A percentile compares a stretch with the other conserved stretches of the same genome.
These are phyloP conservation scores for Hemerocallis citrina DNA, from an alignment of 106 monocot species.

Conservation along the genomic window DNA sequence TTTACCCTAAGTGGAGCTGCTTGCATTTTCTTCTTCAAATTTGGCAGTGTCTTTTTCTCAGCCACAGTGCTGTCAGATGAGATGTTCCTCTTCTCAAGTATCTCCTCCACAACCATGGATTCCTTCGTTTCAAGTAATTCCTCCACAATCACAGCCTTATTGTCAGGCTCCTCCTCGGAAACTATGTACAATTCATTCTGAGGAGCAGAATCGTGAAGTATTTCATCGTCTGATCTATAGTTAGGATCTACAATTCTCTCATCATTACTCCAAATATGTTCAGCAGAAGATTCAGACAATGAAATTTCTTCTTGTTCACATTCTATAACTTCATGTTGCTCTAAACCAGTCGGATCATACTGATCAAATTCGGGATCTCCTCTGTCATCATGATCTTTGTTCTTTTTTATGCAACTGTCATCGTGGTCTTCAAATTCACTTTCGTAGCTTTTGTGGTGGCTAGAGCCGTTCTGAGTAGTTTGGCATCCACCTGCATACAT, in stretches of 20 bases:
- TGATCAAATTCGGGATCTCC: slow-evolving; percentile 18
- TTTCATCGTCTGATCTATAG: background rate
- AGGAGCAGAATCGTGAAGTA: slow-evolving; percentile 2
- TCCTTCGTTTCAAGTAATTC: slow-evolving; percentile 12
- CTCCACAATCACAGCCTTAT: slow-evolving; percentile 15
- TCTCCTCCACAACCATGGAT: background rate
- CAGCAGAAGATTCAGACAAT: background rate
- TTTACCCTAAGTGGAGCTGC: slow-evolving; percentile 30
- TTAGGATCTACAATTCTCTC: background rate
- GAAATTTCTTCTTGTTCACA: slow-evolving; percentile 22
- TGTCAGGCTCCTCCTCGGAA: slow-evolving; percentile 16
- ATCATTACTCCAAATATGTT: background rate
- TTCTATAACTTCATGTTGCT: slow-evolving; percentile 27
- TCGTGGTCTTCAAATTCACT: slow-evolving; percentile 19
- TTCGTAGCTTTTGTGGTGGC: slow-evolving; percentile 4
- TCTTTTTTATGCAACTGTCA: no score
- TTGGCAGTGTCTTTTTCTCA: slow-evolving; percentile 13
- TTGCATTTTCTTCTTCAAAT: slow-evolving; percentile 26
- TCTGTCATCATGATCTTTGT: slow-evolving; percentile 12
- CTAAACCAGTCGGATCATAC: slow-evolving; percentile 17
- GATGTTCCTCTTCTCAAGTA: background rate
- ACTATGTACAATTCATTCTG: background rate
- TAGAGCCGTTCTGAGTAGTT: slow-evolving; percentile 11
- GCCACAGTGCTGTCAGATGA: slow-evolving; percentile 13
- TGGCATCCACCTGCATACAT: slow-evolving; percentile 19